Base-by-base conservation (phyloP, 2,329 filamentous ascomycete genomes). In the Phialophora verrucosa region DNA sequence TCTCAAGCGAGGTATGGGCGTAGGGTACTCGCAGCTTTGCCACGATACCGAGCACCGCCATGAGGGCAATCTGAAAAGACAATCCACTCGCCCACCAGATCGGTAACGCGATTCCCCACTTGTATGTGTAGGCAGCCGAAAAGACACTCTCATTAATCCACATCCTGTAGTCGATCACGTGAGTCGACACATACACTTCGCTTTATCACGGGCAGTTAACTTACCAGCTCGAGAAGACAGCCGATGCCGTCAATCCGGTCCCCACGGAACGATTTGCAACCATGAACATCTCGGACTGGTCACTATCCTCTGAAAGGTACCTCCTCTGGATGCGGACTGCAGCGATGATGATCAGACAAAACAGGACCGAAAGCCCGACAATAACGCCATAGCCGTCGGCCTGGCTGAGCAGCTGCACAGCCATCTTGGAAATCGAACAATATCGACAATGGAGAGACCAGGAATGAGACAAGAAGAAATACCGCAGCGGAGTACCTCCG, bases 1-100 rank as follows among this genome's bases (percentile, higher is more conserved):
- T 83, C 68, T 84, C 83, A 1, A 84, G 76, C 2, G 80, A 83
- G 0, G 83, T 84, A 63, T 84, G 82, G 0, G 83, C 83, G 64
- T 83, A 82, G 0, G 83, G 83, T 0, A 83, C 81, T 47, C 82
- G 75, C 38, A 83, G 77, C 71, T 84, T 84, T 12, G 80, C 80
- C 53, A 83, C 72, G 6, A 84, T 81, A 3, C 82, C 83, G 0
- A 84, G 74, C 0, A 78, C 77, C 1, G 82, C 81, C 79, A 84
- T 83, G 38, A 84, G 73, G 1, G 81, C 81, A 62, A 84, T 83
- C 71, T 84, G 80, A 59, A 83, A 83, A 47, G 75, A 80, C 11
- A 80, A 76, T 10, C 78, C 79, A 56, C 75, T 75, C 50, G 74
- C 76, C 75, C 75, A 78, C 77, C 76, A 78, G 72, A 79, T 59